Evolutionary conservation across 108 stramenopile species (phyloP), one percentile per base, ranked within the genome.

Genomic region (Skeletonema tropicum): DNA sequence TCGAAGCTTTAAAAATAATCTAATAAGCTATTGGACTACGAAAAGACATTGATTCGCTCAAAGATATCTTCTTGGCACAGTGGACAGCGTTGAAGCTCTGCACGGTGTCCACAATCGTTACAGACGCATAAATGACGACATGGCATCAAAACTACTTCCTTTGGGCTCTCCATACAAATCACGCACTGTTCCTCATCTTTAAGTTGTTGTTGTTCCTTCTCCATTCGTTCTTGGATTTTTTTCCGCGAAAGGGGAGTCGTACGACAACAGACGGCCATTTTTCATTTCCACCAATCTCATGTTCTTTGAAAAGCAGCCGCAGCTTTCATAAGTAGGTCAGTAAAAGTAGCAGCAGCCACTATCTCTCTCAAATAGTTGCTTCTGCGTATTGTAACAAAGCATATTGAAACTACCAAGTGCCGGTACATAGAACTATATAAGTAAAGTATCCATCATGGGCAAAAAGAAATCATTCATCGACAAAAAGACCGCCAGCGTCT

Each of bases 391-490:
- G n/a, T n/a, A n/a, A n/a, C n/a, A n/a, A n/a, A n/a, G n/a, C n/a
- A n/a, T n/a, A n/a, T n/a, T n/a, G n/a, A n/a, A n/a, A n/a, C n/a
- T n/a, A n/a, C n/a, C n/a, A n/a, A n/a, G n/a, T n/a, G n/a, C n/a
- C n/a, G n/a, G n/a, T n/a, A n/a, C n/a, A n/a, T n/a, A n/a, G n/a
- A n/a, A n/a, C n/a, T n/a, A n/a, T n/a, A n/a, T n/a, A n/a, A n/a
- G n/a, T n/a, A n/a, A n/a, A n/a, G n/a, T n/a, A 14, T 14, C 12
- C n/a, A 86, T n/a, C 36, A 94, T 96, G 93, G 93, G 91, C 31
- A 96, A 94, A 74, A 96, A 94, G 84, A 93, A 93, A 79, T 86
- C 89, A 13, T 96, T 94, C 83, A 91, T 96, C 66, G 93, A 96
- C 83, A 90, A 90, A 61, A 96, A 96, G 89, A 89, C 89, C 42